phyloP scores from a whole-genome alignment of 192 early-diverging fungal species.

The Podila epicladia region DNA sequence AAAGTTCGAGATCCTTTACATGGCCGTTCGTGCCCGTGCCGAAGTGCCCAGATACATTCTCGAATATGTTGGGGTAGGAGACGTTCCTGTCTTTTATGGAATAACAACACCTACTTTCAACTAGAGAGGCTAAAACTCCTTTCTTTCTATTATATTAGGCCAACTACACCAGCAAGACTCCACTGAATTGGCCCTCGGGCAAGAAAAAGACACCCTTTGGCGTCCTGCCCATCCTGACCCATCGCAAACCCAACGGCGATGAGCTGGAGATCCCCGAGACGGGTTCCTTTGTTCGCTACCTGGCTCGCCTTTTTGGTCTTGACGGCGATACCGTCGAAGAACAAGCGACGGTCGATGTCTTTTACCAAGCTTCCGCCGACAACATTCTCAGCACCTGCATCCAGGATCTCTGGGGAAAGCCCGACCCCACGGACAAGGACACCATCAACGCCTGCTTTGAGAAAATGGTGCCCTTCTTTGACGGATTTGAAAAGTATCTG shows the following conservation, averaged over 20 bases:
- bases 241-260: slow-evolving; percentile 25
- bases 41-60: slow-evolving; percentile 25
- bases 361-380: slow-evolving; percentile 11
- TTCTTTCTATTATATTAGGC: slow-evolving; percentile 6
- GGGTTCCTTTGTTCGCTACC: slow-evolving; percentile 20
- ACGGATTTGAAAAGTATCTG: slow-evolving; percentile 31
- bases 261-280: slow-evolving; percentile 17
- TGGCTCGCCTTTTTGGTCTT: slow-evolving; percentile 21
- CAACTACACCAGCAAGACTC: slow-evolving; percentile 26
- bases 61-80: slow-evolving; percentile 39
- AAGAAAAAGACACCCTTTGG: slow-evolving; percentile 46
- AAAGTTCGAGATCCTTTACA: slow-evolving; percentile 34
- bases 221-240: slow-evolving; percentile 29
- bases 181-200: slow-evolving; percentile 27
- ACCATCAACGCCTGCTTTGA: slow-evolving; percentile 16
- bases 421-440: slow-evolving; percentile 17
- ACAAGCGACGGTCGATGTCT: slow-evolving; percentile 22
- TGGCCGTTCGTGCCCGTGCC: slow-evolving; percentile 35
- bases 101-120: no score
- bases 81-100: not conserved
- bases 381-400: slow-evolving; percentile 19
- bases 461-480: slow-evolving; percentile 15
- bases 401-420: slow-evolving; percentile 22
- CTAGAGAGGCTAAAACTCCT: no score
- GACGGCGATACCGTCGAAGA: slow-evolving; percentile 17